phyloP scores from a whole-genome alignment of 495 filamentous ascomycete genomes.

The Podospora bellae-mahoneyi region DNA sequence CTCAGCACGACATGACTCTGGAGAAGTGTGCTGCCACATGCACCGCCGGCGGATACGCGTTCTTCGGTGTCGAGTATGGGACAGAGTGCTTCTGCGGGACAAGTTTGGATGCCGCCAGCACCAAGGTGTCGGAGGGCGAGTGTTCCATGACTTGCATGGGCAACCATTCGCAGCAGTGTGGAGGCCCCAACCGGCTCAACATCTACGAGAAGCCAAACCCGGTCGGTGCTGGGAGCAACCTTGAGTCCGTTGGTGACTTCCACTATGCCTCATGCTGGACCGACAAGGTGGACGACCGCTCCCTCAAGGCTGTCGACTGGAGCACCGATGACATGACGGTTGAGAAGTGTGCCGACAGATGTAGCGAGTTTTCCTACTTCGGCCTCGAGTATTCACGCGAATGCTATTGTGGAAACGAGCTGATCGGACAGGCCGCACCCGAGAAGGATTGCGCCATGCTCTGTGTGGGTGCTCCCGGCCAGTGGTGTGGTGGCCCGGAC shows the following conservation, averaged over 20 bases:
- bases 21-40: slow-evolving; percentile 31
- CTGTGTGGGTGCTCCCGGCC: slow-evolving; percentile 6
- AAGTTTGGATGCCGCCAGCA: not conserved
- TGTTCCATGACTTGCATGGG: slow-evolving; percentile 19
- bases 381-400: slow-evolving; percentile 16
- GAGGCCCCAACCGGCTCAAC: slow-evolving; percentile 22
- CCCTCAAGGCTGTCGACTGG: slow-evolving; percentile 20
- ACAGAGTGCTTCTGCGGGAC: slow-evolving; percentile 21
- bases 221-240: slow-evolving; percentile 16
- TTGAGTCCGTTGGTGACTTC: slow-evolving; percentile 29
- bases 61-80: slow-evolving; percentile 23
- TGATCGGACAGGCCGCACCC: slow-evolving; percentile 4
- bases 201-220: slow-evolving; percentile 13
- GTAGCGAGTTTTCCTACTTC: slow-evolving; percentile 16
- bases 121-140: slow-evolving; percentile 8
- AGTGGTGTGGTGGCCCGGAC: slow-evolving; percentile 13
- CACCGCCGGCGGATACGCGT: slow-evolving; percentile 9
- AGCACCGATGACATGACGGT: slow-evolving; percentile 30
- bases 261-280: slow-evolving; percentile 35
- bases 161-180: not conserved
- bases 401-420: slow-evolving; percentile 19
- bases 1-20: slow-evolving; percentile 23
- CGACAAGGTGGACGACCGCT: slow-evolving; percentile 28
- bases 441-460: slow-evolving; percentile 14
- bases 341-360: slow-evolving; percentile 33